These are phyloP conservation scores for Phytophthora ramorum DNA, from an alignment of 352 stramenopile species.

Conservation along the genomic window DNA sequence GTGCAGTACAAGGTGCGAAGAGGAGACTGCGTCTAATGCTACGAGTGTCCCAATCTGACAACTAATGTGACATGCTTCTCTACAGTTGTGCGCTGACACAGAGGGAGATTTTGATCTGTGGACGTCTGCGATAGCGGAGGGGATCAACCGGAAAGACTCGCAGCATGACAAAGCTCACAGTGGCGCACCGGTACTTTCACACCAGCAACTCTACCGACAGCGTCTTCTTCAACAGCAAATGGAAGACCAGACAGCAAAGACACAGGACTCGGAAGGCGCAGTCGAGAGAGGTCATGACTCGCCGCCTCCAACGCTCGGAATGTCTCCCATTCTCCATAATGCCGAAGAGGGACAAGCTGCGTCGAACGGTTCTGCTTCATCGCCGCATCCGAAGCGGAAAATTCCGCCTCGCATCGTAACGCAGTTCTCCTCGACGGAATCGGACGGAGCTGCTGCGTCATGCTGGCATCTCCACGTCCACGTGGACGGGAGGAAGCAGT, in stretches of 20 bases:
- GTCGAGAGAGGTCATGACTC: slow-evolving; percentile 15
- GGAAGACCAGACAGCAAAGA: slow-evolving; percentile 32
- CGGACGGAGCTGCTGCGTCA: slow-evolving; percentile 31
- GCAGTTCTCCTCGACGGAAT: slow-evolving; percentile 29
- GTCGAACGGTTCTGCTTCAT: not conserved
- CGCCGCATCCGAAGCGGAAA: slow-evolving; percentile 24
- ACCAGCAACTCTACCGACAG: slow-evolving; percentile 85
- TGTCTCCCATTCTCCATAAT: slow-evolving; percentile 1
- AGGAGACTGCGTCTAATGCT: not conserved
- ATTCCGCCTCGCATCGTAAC: slow-evolving; percentile 49
- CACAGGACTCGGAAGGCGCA: slow-evolving; percentile 16
- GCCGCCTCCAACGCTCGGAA: slow-evolving; percentile 9
- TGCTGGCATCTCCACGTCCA: slow-evolving; percentile 63
- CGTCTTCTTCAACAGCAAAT: slow-evolving; percentile 64
- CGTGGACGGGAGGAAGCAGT: slow-evolving; percentile 74
- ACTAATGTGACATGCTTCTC: slow-evolving; percentile 19
- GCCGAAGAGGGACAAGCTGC: slow-evolving; percentile 1
- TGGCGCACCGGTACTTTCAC: slow-evolving; percentile 51
- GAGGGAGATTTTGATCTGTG: slow-evolving; percentile 83
- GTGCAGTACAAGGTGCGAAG: slow-evolving; percentile 81
- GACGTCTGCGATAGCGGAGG: slow-evolving; percentile 77
- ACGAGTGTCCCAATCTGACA: slow-evolving; percentile 14
- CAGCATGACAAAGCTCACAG: slow-evolving; percentile 26
- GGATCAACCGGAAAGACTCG: slow-evolving; percentile 79
- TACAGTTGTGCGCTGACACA: slow-evolving; percentile 73